Evolutionary conservation across 2,329 filamentous ascomycete species (phyloP), one percentile per base, ranked within the genome.

Genomic region (Calonectria honghensis): DNA sequence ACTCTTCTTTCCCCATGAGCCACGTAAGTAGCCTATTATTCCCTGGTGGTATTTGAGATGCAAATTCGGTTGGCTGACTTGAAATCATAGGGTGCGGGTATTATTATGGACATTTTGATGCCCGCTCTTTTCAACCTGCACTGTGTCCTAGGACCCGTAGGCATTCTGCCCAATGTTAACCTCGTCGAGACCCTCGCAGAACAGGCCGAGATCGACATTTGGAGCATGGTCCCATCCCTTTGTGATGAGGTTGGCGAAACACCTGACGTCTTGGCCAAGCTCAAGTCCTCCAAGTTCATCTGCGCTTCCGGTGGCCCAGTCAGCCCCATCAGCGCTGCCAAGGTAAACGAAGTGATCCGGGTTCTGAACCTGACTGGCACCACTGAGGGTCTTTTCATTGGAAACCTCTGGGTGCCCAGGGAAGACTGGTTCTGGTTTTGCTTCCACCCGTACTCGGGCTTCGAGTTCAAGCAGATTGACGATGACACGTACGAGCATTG

Each of bases 61-160:
- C 6, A 14, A 41, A 10, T 32, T 9, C 18, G 2, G 31, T 37
- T 48, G 24, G 29, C 70, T 73, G 24, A 75, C 7, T 50, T 7
- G 20, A n/a, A 37, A 72, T 27, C n/a, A 64, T 37, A 85, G 85
- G 84, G 84, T 2, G 85, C 86, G 0, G 86, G 86, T 18, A 83
- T 86, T 6, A 83, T 87, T 20, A 86, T 87, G 84, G 74, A 87
- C 70, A 84, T 87, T 27, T 45, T 87, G 0, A 79, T 86, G 76
- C 85, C 85, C 0, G 79, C 82, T 0, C 78, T 87, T 1, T 86
- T 84, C 24, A 74, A 79, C 9, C 72, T 86, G 0, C 83, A 81
- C 6, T 85, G 84, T 65, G 68, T 87, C 11, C 66, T 87, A 31
- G 85, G 85, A 0, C 85, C 86, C 1, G 51, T 75, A 2, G 79